These are phyloP conservation scores for Dioscorea zingiberensis DNA, from an alignment of 106 monocot genomes.

Conservation along the genomic window DNA sequence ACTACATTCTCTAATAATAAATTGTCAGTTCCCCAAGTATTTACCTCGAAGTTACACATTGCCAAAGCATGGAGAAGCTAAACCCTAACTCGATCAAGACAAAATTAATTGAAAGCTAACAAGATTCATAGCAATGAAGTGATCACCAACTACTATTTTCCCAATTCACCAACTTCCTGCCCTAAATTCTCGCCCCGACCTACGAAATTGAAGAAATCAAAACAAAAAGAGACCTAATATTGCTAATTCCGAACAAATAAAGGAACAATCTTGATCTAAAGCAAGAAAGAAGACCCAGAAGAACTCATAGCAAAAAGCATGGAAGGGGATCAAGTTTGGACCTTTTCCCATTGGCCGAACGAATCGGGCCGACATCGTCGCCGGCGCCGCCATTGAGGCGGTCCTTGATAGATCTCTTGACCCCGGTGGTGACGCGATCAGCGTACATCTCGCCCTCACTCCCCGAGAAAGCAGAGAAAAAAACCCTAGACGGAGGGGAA, in stretches of 20 bases:
- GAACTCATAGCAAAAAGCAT: not conserved
- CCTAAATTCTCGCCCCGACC: not conserved
- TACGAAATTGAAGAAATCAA: not conserved
- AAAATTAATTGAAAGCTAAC: too few species aligned
- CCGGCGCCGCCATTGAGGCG: conserved; percentile 1
- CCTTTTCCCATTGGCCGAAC: conserved; percentile 1
- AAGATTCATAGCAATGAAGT: too few species aligned
- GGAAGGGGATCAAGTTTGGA: not conserved
- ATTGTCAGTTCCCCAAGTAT: too few species aligned
- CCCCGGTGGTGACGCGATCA: conserved; percentile 2
- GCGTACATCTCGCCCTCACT: conserved; percentile 6
- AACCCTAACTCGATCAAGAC: too few species aligned
- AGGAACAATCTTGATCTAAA: not conserved
- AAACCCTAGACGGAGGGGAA: too few species aligned
- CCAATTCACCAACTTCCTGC: not conserved
- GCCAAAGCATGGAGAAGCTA: too few species aligned
- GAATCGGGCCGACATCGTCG: conserved; percentile 2
- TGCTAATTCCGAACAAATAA: not conserved
- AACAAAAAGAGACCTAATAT: not conserved
- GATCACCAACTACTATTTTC: too few species aligned
- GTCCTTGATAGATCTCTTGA: conserved; percentile 7
- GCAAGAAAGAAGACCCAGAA: not conserved
- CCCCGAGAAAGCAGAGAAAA: too few species aligned
- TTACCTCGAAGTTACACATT: too few species aligned
- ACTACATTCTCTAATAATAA: too few species aligned